Base-by-base conservation (phyloP, 495 filamentous ascomycete species). In the Xylaria castorea region DNA sequence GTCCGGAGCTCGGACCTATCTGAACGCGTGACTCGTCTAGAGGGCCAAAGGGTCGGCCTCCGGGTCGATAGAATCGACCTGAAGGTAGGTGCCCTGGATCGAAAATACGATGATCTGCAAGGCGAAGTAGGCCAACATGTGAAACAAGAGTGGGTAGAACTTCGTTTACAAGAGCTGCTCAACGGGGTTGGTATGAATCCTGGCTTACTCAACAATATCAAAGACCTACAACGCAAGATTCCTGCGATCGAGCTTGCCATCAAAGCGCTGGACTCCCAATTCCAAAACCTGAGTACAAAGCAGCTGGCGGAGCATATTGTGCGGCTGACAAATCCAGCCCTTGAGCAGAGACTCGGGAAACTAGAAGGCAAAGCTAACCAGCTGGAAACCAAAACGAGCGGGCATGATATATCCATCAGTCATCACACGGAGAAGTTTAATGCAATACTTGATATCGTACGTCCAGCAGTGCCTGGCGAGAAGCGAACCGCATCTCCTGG, bases 251-350 rank as follows among this genome's bases (percentile, higher is more conserved):
- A 78, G 8, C 30, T 73, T 22, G 20, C 55, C 40, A 30, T 75
- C 16, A 40, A 68, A 69, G 36, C 62, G 0, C 32, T 80, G 27
- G 73, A 80, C n/a, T 34, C 3, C 1, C 76, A 76, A 27, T 78
- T 72, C 71, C 65, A 75, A 18, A 78, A 78, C 27, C 14, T 78
- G 14, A 74, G 58, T 36, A 74, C 78, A 5, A 78, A 70, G 20
- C 69, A 76, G 27, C 74, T 80, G 60, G 76, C 78, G 3, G 73
- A 73, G 2, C 63, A 66, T 14, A 80, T 80, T 12, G 30, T 75
- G 0, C 55, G 70, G 38, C 63, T 75, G 5, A 57, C 75, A 1
- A 64, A 72, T 14, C 69, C 74, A 8, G 61, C 58, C 7, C 58
- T 50, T 34, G 78, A 80, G 48, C 53, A 40, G 16, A 64, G 70